Base-by-base conservation (phyloP, 371 early-diverging fungal species). In the Zychaea mexicana region DNA sequence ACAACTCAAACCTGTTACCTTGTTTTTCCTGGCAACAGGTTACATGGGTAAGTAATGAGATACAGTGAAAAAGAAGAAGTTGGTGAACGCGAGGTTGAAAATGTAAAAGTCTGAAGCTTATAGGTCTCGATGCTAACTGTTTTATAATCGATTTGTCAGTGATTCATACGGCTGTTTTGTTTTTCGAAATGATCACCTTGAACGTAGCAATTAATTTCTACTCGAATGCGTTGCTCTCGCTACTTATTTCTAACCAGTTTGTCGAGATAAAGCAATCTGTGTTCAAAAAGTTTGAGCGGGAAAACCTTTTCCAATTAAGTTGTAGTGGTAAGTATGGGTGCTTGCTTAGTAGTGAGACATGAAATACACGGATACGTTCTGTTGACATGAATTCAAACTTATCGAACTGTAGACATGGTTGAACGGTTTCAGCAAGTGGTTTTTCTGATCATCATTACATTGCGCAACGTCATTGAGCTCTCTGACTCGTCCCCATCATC, bases 181-280 rank as follows among this genome's bases (percentile, higher is more conserved):
- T 95, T 66, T 96, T 94, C 76, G 95, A 97, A 79, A 92, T 95
- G 82, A 93, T 98, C 69, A 94, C 97, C 0, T 84, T 98, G 45
- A 96, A 97, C 64, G 97, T 98, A 4, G 93, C 98, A 3, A 91
- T 98, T 70, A 98, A 99, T 73, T 92, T 94, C 17, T 94, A 95
- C 72, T 92, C 93, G 58, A 96, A 96, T 71, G 93, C 95, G 2
- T 77, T 99, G 31, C 73, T 98, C 28, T 92, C 98, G 5, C 70
- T 99, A 42, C 83, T 99, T 32, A 87, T 99, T 47, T 93, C 94
- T 22, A 98, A 98, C 65, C 99, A 98, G 77, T 99, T 99, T 85
- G 95, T 96, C 15, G 99, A 99, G 71, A 96, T 99, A 73, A 99
- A 99, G 69, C 89, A 94, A 66, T 88, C 89, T 54, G 98, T 99